Conservation (phyloP, 2,329 filamentous ascomycete genomes). For the Blastomyces parvus region DNA sequence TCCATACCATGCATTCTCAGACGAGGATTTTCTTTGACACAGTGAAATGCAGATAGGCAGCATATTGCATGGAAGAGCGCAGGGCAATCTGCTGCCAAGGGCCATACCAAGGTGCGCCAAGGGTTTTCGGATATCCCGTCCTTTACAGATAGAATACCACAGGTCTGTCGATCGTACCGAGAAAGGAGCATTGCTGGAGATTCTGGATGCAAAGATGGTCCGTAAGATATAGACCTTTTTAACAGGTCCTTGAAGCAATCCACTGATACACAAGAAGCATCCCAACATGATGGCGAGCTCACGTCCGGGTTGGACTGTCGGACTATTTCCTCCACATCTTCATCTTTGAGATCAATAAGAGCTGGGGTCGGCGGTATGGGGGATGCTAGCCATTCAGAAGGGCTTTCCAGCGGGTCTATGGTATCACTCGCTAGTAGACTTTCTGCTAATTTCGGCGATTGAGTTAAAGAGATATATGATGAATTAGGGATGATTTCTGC, state of each 20-base stretch:
- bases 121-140: conserved; percentile 61
- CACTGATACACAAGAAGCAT: neutral
- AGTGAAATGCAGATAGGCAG: conserved; percentile 61
- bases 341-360: conserved; percentile 20
- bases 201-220: conserved; percentile 41
- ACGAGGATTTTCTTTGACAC: conserved; percentile 47
- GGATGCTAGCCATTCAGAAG: conserved; percentile 1
- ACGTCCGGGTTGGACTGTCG: conserved; percentile 29
- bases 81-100: conserved; percentile 53
- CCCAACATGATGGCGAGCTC: neutral
- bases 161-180: conserved; percentile 57
- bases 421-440: neutral
- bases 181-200: conserved; percentile 54
- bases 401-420: neutral
- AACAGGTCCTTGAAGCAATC: neutral
- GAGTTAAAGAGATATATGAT: neutral
- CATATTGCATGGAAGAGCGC: conserved; percentile 59
- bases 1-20: conserved; percentile 56
- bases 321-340: conserved; percentile 49
- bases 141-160: conserved; percentile 61
- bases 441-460: neutral
- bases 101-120: conserved; percentile 63
- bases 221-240: conserved; percentile 27
- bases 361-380: neutral
- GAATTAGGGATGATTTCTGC: neutral